Evolutionary conservation across 2,329 filamentous ascomycete genomes (phyloP).

Genomic region (Thermothelomyces thermophilus): DNA sequence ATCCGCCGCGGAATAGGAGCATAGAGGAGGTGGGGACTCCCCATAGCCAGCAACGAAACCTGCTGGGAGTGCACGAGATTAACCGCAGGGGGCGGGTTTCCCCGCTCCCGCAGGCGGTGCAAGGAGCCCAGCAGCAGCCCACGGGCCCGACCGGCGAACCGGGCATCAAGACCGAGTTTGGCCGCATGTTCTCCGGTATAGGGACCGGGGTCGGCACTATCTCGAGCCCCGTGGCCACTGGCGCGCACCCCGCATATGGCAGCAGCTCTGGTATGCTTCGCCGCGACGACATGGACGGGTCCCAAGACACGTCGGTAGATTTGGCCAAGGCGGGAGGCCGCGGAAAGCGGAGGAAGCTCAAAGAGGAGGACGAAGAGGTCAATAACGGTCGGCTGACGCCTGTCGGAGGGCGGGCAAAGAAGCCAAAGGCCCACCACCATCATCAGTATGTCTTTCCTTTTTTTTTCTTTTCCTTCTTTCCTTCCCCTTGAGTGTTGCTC

Average conservation of each 20-base stretch:
- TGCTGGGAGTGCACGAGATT: slow-evolving; percentile 74
- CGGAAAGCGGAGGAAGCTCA: slow-evolving; percentile 61
- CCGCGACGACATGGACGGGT: slow-evolving; percentile 46
- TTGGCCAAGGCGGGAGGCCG: slow-evolving; percentile 38
- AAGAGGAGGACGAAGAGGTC: slow-evolving; percentile 74
- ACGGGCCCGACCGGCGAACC: slow-evolving; percentile 75
- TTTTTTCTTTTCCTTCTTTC: too few relatives aligned
- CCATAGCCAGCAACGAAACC: slow-evolving; percentile 52
- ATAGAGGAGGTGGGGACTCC: slow-evolving; percentile 51
- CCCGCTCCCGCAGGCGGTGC: slow-evolving; percentile 85
- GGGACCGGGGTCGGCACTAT: slow-evolving; percentile 51
- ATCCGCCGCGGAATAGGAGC: slow-evolving; percentile 36
- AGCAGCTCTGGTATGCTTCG: slow-evolving; percentile 39
- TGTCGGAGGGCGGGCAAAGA: slow-evolving; percentile 51
- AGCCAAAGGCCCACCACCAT: slow-evolving; percentile 61
- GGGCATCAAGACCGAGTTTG: slow-evolving; percentile 90
- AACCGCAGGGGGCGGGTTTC: slow-evolving; percentile 79
- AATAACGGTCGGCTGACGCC: slow-evolving; percentile 57
- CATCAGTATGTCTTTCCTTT: slow-evolving; percentile 51
- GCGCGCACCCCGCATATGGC: slow-evolving; percentile 42
- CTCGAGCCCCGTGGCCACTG: slow-evolving; percentile 44
- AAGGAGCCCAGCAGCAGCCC: slow-evolving; percentile 78
- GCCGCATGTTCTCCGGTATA: slow-evolving; percentile 92
- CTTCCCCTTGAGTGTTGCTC: too few relatives aligned
- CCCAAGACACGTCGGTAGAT: slow-evolving; percentile 41